Percentiles rank a stretch among this genome's conserved stretches.
These are phyloP conservation scores for Pistacia atlantica DNA, from an alignment of 345 rosid genomes.

Conservation along the genomic window DNA sequence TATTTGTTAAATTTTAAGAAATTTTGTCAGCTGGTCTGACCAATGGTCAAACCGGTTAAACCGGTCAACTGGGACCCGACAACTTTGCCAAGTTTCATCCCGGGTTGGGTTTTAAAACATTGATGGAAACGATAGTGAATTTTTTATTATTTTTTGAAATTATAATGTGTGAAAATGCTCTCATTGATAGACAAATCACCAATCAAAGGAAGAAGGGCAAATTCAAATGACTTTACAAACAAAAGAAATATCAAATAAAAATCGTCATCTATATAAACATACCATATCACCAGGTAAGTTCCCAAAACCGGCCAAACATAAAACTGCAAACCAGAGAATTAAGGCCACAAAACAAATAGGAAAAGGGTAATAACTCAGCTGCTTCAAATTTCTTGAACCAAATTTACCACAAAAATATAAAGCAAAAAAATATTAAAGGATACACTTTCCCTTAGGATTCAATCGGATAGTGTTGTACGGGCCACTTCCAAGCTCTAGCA, in stretches of 20 bases:
- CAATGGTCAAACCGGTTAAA: too few species aligned
- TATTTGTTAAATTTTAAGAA: too few species aligned
- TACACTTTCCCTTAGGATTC: constrained; percentile 95
- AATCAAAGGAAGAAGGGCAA: not conserved
- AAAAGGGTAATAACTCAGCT: not conserved
- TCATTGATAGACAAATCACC: not conserved
- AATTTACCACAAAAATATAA: constrained; percentile 4
- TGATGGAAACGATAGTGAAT: not conserved
- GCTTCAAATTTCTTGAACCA: constrained; percentile 9
- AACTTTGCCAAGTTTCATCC: too few species aligned
- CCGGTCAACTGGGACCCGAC: too few species aligned
- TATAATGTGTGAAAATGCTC: too few species aligned
- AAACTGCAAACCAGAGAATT: constrained; percentile 48
- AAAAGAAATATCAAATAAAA: constrained; percentile 4
- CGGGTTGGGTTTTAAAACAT: too few species aligned
- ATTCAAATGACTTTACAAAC: not conserved
- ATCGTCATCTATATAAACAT: constrained; percentile 17
- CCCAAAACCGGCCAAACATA: constrained; percentile 96
- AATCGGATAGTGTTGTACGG: constrained; percentile 91
- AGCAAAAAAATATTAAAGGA: constrained; percentile 35
- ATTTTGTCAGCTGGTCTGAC: too few species aligned
- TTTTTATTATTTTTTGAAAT: not conserved
- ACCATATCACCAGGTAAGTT: constrained; percentile 99
- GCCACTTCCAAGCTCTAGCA: constrained; percentile 83
- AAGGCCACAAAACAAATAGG: constrained; percentile 35